Evolutionary conservation across 306 rosid genomes (phyloP).

Genomic region (Alnus rubra): DNA sequence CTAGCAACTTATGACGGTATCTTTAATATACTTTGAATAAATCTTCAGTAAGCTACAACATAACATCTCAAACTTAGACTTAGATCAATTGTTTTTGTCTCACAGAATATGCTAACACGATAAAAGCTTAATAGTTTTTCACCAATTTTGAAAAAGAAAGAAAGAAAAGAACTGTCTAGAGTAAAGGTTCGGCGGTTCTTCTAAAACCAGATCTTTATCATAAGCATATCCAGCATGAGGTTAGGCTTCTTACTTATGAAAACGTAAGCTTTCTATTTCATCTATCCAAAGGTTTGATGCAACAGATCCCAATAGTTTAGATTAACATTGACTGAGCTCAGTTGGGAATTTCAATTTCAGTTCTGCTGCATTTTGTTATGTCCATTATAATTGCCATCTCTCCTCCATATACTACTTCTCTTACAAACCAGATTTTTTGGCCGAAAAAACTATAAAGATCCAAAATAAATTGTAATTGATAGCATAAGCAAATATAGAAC

Average conservation of each 20-base stretch:
- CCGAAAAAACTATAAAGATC: not conserved
- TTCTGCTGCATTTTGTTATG: not conserved
- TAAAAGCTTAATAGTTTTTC: too few relatives aligned
- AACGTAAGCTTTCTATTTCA: not conserved
- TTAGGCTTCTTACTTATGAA: not conserved
- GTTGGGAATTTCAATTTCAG: not conserved
- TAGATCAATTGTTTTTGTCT: too few relatives aligned
- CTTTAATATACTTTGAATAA: too few relatives aligned
- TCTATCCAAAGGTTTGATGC: not conserved
- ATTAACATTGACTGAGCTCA: not conserved
- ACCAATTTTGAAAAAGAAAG: too few relatives aligned
- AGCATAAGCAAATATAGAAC: slow-evolving; percentile 17
- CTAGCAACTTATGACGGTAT: too few relatives aligned
- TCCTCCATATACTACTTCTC: not conserved
- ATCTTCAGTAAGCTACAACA: too few relatives aligned
- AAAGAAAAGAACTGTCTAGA: not conserved
- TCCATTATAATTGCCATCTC: not conserved
- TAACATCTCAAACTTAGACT: too few relatives aligned
- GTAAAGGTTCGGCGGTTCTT: not conserved
- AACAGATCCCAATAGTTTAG: not conserved
- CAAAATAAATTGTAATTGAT: not conserved
- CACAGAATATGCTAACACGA: too few relatives aligned
- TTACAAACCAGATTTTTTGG: not conserved
- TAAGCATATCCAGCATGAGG: not conserved
- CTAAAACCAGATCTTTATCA: not conserved